Percentiles rank a stretch among this genome's conserved stretches.
Evolutionary conservation across 805 yeast genomes (phyloP).

Genomic region (Candida palmyrensis): DNA sequence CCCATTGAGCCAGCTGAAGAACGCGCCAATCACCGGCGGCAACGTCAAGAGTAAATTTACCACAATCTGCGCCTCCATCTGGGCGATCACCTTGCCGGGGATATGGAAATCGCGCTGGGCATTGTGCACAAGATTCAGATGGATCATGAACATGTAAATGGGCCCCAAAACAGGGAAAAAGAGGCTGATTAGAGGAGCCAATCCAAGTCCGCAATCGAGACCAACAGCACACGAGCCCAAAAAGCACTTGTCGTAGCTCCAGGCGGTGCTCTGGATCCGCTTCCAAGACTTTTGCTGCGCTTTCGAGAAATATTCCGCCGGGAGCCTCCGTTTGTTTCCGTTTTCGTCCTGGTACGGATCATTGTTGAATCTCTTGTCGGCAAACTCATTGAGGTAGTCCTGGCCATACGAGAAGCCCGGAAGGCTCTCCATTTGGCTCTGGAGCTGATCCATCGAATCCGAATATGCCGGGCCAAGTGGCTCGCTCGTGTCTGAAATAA

Average conservation of each 20-base stretch:
- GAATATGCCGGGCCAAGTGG: no score
- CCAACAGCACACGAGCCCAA: constrained; percentile 67
- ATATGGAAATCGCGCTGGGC: constrained; percentile 55
- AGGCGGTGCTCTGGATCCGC: constrained; percentile 67
- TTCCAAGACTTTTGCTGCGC: constrained; percentile 69
- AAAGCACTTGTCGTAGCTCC: constrained; percentile 82
- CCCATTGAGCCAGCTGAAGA: constrained; percentile 75
- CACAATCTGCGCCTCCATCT: constrained; percentile 71
- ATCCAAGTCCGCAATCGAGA: constrained; percentile 70
- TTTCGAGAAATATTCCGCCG: constrained; percentile 44
- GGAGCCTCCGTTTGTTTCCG: constrained; percentile 61
- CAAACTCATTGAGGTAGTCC: constrained; percentile 61
- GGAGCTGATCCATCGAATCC: constrained; percentile 23
- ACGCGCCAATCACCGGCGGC: constrained; percentile 75
- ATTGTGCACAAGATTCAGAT: constrained; percentile 56
- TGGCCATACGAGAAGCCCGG: constrained; percentile 57
- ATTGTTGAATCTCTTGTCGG: constrained; percentile 59
- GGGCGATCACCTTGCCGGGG: constrained; percentile 56
- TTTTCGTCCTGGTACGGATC: constrained; percentile 61
- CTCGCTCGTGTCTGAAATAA: no score
- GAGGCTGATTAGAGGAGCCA: constrained; percentile 67
- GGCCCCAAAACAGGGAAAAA: constrained; percentile 83
- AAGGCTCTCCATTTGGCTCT: constrained; percentile 26
- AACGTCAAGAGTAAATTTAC: constrained; percentile 71
- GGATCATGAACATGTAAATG: constrained; percentile 69